Base-by-base conservation (phyloP, 208 protist species). In the Leishmania amazonensis region DNA sequence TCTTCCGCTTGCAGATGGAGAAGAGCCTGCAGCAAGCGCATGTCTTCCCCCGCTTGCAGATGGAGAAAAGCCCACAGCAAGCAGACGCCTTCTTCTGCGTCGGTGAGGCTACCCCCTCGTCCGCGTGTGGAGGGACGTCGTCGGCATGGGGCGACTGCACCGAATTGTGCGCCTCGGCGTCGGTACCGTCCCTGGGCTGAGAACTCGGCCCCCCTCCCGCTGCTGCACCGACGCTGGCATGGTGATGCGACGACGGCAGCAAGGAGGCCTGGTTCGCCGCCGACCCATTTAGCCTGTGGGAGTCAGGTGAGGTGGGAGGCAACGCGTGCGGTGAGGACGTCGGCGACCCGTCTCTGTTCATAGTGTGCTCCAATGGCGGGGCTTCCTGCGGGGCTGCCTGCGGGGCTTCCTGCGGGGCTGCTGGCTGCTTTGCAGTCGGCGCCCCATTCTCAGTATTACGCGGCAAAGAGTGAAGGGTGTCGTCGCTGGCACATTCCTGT, bases 21-120 rank as follows among this genome's bases (percentile, higher is more conserved):
- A 28, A 64, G 28, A 64, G 58, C 19, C 58, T 13, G n/a, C 58
- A 64, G 58, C 21, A 64, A 31, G 28, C 2, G 58, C 21, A 64
- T 24, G 11, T 3, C 58, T 35, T 64, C 8, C 42, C 38, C 67
- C 13, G 64, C 40, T 53, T 47, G 28, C 71, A 75, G 35, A 62
- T 58, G 45, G n/a, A 57, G 35, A 79, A 71, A 45, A 82, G 7
- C 49, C 79, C 42, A 71, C 70, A 82, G n/a, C 24, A 31, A 35
- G 57, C 24, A 24, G 60, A 68, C 21, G 68, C 78, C 70, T 82
- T 82, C 38, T 57, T 57, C 47, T 75, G 2, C 45, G 9, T 75
- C 70, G 70, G 5, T 28, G 75, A 40, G 42, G 42, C 38, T 8
- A 31, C 70, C 75, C 17, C 57, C 75, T 24, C 54, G 13, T 35